Evolutionary conservation across 1,284 basidiomycete species (phyloP), one percentile per base, ranked within the genome.

Genomic region (Stygiomarasmius scandens): DNA sequence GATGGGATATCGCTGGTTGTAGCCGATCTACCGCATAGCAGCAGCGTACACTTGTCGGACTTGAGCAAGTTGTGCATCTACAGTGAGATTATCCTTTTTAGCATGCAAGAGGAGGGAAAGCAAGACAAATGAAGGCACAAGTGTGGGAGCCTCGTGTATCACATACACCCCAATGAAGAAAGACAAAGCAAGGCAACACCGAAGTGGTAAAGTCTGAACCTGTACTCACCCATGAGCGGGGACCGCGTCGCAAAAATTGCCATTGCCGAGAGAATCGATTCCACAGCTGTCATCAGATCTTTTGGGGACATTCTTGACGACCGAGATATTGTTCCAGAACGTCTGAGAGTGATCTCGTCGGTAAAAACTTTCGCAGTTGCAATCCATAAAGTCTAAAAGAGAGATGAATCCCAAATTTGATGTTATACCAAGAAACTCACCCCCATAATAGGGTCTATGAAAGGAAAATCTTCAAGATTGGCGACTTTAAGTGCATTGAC

Each of bases 381-480:
- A 45, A 58, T 62, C 64, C 60, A 61, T 46, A 65, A 50, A 23
- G 55, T 55, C 65, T 66, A 22, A n/a, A 20, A 22, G 20, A 11
- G 24, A 1, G 2, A 45, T 6, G 23, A 20, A n/a, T n/a, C n/a
- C n/a, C n/a, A n/a, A n/a, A n/a, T n/a, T n/a, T n/a, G n/a, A n/a
- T n/a, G n/a, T n/a, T n/a, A n/a, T n/a, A n/a, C n/a, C n/a, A n/a
- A n/a, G n/a, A n/a, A n/a, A 57, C 66, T 46, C 49, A 68, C 66
- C 10, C 64, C 64, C 59, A 66, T 62, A 8, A 68, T 64, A 16
- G 67, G 63, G 58, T 68, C 62, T 16, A 67, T 60, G 50, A 62
- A 61, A 14, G 34, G 58, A 4, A 64, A 61, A 19, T 62, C 55
- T 6, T 45, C 46, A 6, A 63, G 48, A 10, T 58, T 55, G 3